Percentiles rank a stretch among this genome's conserved stretches.
Evolutionary conservation across 2,329 filamentous ascomycete species (phyloP).

Genomic region (Arthrobotrys megalospora): DNA sequence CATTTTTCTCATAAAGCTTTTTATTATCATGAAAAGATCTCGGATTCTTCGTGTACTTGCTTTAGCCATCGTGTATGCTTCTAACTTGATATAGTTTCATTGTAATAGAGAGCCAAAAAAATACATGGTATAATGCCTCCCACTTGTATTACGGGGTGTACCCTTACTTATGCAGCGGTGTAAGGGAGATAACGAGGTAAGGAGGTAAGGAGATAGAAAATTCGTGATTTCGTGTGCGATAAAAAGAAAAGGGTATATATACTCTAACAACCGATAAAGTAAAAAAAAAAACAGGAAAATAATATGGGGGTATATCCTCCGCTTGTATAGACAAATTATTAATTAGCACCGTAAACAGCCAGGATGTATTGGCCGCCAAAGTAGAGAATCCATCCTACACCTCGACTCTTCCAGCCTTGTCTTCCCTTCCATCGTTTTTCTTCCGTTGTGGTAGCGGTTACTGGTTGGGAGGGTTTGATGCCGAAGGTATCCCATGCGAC

Average conservation of each 20-base stretch:
- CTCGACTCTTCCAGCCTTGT: constrained; percentile 52
- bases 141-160: neutral
- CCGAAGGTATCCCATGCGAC: constrained; percentile 60
- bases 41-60: neutral
- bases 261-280: neutral
- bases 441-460: neutral
- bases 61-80: constrained; percentile 9
- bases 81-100: constrained; percentile 10
- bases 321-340: neutral
- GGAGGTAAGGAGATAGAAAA: neutral
- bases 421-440: constrained; percentile 3
- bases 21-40: neutral
- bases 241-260: constrained; percentile 22
- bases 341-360: constrained; percentile 45
- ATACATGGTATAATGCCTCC: constrained; percentile 8
- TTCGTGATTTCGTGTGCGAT: constrained; percentile 3
- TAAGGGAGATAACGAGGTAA: neutral
- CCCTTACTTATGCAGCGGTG: too few relatives aligned
- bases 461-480: constrained; percentile 7
- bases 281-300: neutral
- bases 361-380: constrained; percentile 57
- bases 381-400: constrained; percentile 55
- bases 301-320: constrained; percentile 7
- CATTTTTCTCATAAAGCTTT: neutral
- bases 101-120: constrained; percentile 19